Base-by-base conservation (phyloP, 345 rosid species). In the Mallotus nudiflorus region DNA sequence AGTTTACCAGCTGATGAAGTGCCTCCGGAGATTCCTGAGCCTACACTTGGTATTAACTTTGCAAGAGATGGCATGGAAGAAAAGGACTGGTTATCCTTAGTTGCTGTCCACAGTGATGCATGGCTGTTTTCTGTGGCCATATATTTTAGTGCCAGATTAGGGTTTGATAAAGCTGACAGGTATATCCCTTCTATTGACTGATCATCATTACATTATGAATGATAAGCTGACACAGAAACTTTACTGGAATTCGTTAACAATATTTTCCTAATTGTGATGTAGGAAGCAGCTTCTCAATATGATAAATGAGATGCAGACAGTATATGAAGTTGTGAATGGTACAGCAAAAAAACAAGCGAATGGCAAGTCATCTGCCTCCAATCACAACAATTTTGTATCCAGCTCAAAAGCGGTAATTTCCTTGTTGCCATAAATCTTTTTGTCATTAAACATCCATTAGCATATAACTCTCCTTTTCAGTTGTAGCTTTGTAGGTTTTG, bases 11-110 rank as follows among this genome's bases (percentile, higher is more conserved):
- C 89, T 80, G 95, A 89, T 76, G 96, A 91, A 79, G 93, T 91
- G 49, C 97, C 96, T 60, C 93, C 97, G 0, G 97, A 91, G 87
- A 87, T 91, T 44, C 97, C 97, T 3, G 97, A 91, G 75, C 97
- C 97, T 70, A 93, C 90, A 14, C 81, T 91, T 37, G 97, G 97
- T 66, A 91, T 91, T 70, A 91, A 91, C 82, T 88, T 91, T 71
- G 90, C 96, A 7, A 83, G 96, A 78, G 96, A 91, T 73, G 97
- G 93, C 31, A 88, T 89, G 92, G 83, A 72, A 73, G 89, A 82
- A 75, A 89, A 85, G 78, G 96, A 89, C 61, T 91, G 97, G 97
- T 66, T 91, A 65, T 82, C 96, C 66, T n/a, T n/a, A n/a, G n/a
- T n/a, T n/a, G n/a, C n/a, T n/a, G n/a, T n/a, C n/a, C n/a, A n/a